Percentiles rank a stretch among this genome's conserved stretches.
Evolutionary conservation across 805 yeast genomes (phyloP).

Genomic region (Saturnispora besseyi): DNA sequence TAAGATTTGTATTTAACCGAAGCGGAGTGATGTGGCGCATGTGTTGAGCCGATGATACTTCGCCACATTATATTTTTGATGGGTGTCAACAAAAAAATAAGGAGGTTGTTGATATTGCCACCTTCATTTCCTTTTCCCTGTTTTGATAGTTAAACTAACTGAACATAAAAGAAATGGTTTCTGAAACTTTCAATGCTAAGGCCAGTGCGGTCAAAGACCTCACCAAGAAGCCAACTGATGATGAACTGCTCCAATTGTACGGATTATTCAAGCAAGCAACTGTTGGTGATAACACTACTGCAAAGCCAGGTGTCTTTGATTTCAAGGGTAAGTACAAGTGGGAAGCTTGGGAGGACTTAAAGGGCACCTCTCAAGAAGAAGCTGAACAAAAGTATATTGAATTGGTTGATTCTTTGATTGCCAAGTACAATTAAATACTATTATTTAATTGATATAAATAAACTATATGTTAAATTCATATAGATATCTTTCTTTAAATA

Average conservation of each 20-base stretch:
- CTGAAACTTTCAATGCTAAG: constrained; percentile 33
- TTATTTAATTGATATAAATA: neutral
- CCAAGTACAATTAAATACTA: constrained; percentile 31
- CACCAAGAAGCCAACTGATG: constrained; percentile 72
- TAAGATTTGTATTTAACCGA: too few relatives aligned
- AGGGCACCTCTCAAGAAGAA: constrained; percentile 80
- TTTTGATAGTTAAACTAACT: neutral
- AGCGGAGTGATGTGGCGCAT: too few relatives aligned
- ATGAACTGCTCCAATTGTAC: constrained; percentile 78
- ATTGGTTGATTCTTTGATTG: constrained; percentile 54
- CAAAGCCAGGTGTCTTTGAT: constrained; percentile 87
- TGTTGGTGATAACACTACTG: constrained; percentile 82
- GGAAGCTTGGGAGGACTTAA: constrained; percentile 89
- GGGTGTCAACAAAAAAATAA: too few relatives aligned
- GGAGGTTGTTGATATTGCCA: neutral
- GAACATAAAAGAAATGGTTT: constrained; percentile 23
- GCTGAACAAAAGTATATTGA: constrained; percentile 80
- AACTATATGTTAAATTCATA: neutral
- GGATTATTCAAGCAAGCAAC: constrained; percentile 97
- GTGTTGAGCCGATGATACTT: too few relatives aligned
- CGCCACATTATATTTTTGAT: too few relatives aligned
- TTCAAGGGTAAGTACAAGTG: constrained; percentile 95
- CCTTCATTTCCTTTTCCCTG: neutral
- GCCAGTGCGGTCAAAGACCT: constrained; percentile 76
- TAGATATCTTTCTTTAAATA: neutral